Evolutionary conservation across 1,139 yeast species (phyloP).

Genomic region (Starmera stellimalicola): DNA sequence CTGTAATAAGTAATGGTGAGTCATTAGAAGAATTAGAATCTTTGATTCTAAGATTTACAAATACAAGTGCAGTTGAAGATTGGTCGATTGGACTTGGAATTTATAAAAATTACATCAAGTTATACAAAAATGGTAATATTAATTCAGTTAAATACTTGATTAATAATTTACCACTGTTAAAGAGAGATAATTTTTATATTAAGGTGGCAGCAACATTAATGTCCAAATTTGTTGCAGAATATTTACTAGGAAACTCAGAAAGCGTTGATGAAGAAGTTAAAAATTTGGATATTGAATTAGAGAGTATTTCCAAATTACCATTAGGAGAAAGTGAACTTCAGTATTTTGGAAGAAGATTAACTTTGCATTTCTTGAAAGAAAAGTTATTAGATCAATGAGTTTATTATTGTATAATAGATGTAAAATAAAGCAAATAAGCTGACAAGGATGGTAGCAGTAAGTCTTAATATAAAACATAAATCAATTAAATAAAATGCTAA

Average conservation of each 20-base stretch:
- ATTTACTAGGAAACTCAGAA: slow-evolving; percentile 22
- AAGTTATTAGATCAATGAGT: slow-evolving; percentile 1
- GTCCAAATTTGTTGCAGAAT: slow-evolving; percentile 36
- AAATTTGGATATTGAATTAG: slow-evolving; percentile 19
- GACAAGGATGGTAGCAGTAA: background rate
- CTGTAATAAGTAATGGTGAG: slow-evolving; percentile 39
- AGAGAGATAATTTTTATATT: slow-evolving; percentile 24
- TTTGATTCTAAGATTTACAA: slow-evolving; percentile 40
- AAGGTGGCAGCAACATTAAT: slow-evolving; percentile 45
- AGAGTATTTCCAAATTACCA: slow-evolving; percentile 27
- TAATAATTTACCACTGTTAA: slow-evolving; percentile 34
- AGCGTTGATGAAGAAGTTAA: slow-evolving; percentile 4
- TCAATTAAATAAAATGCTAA: background rate
- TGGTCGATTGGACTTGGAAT: slow-evolving; percentile 59
- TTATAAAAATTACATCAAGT: slow-evolving; percentile 35
- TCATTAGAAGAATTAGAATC: slow-evolving; percentile 28
- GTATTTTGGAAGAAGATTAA: slow-evolving; percentile 25
- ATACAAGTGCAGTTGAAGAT: slow-evolving; percentile 32
- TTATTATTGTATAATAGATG: background rate
- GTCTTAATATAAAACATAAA: background rate
- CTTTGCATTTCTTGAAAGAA: slow-evolving; percentile 6
- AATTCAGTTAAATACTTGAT: slow-evolving; percentile 29
- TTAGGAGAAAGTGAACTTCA: slow-evolving; percentile 39
- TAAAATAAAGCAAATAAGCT: background rate
- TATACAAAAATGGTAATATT: slow-evolving; percentile 15